Conservation (phyloP, 2,329 filamentous ascomycete genomes). For the Endocalyx cinctus region DNA sequence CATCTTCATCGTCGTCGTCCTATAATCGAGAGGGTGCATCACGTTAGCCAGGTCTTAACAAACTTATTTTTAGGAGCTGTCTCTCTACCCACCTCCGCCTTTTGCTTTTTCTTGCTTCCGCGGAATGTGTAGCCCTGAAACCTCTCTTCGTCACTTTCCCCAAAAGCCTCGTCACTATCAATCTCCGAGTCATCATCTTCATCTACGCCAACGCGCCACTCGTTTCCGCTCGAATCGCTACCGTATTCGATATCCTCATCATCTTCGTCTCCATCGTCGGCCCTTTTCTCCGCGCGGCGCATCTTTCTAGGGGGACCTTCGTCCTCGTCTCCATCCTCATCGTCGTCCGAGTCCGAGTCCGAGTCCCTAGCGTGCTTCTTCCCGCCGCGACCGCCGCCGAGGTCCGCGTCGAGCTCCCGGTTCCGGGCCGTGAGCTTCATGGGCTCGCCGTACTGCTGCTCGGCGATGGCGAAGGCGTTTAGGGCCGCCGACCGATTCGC, state of each 20-base stretch:
- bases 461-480: constrained; percentile 54
- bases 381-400: constrained; percentile 20
- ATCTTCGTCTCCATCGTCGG: constrained; percentile 35
- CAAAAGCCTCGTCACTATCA: constrained; percentile 75
- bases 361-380: constrained; percentile 40
- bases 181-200: constrained; percentile 61
- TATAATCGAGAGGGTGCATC: constrained; percentile 26
- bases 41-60: too few relatives aligned
- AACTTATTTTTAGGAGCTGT: too few relatives aligned
- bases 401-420: constrained; percentile 45
- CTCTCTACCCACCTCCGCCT: constrained; percentile 38
- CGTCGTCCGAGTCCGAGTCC: constrained; percentile 49
- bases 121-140: constrained; percentile 68
- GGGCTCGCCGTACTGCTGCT: constrained; percentile 45
- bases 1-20: constrained; percentile 56
- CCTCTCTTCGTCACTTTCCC: constrained; percentile 79
- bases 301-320: constrained; percentile 45
- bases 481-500: constrained; percentile 46
- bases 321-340: constrained; percentile 60
- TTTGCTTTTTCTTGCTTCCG: constrained; percentile 37
- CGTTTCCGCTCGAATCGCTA: constrained; percentile 80
- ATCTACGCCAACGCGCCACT: constrained; percentile 71
- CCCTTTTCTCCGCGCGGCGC: constrained; percentile 37
- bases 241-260: constrained; percentile 64
- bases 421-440: constrained; percentile 45